These are phyloP conservation scores for Vanilla planifolia DNA, from an alignment of 106 monocot species.

Conservation along the genomic window DNA sequence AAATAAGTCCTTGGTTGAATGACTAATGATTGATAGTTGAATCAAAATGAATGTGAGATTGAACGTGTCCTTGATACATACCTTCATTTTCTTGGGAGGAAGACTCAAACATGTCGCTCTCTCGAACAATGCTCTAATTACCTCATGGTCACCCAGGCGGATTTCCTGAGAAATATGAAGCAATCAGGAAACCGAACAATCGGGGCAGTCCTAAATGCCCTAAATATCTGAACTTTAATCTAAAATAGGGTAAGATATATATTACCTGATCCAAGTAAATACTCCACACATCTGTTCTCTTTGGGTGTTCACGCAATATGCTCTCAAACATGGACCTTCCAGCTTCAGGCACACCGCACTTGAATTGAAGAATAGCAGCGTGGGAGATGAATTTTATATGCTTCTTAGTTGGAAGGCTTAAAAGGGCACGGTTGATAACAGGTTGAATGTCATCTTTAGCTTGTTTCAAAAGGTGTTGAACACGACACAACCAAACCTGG, in stretches of 20 bases:
- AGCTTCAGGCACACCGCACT: constrained; percentile 57
- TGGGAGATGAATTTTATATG: constrained; percentile 91
- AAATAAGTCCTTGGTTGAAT: not conserved
- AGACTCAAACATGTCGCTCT: constrained; percentile 78
- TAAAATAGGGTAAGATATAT: not conserved
- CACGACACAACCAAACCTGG: constrained; percentile 68
- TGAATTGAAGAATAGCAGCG: constrained; percentile 75
- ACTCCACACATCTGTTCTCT: constrained; percentile 93
- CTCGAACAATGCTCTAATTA: constrained; percentile 76
- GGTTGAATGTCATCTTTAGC: constrained; percentile 47
- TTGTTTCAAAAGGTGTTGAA: constrained; percentile 49
- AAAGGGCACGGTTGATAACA: constrained; percentile 68
- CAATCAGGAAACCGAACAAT: not conserved
- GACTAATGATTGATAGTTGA: not conserved
- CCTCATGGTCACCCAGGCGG: constrained; percentile 61
- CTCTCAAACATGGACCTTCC: constrained; percentile 76
- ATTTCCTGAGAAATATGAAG: constrained; percentile 51
- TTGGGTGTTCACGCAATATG: constrained; percentile 75
- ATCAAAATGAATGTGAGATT: not conserved
- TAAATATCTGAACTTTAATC: not conserved
- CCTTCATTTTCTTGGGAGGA: constrained; percentile 91
- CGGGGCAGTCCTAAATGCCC: not conserved
- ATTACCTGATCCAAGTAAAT: constrained; percentile 91
- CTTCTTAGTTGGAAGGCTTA: constrained; percentile 63
- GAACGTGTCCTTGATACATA: too few species aligned